A percentile compares a stretch with the other conserved stretches of the same genome.
Evolutionary conservation across 306 rosid species (phyloP).

Genomic region (Phaseolus lunatus): DNA sequence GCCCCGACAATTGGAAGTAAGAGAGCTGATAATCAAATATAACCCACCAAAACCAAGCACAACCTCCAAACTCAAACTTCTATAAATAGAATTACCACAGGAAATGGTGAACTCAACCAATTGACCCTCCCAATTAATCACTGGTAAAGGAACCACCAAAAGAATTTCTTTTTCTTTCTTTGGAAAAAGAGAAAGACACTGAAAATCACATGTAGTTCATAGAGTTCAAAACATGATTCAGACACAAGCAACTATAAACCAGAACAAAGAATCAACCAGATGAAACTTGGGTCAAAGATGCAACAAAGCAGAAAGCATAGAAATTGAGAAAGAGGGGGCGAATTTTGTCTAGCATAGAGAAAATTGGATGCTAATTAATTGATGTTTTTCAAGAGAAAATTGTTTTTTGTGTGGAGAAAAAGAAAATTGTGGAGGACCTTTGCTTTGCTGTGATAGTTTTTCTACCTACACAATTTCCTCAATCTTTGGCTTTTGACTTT

Average conservation of each 20-base stretch:
- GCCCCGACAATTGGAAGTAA: not conserved
- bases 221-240: not conserved
- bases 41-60: slow-evolving; percentile 4
- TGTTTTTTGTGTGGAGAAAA: slow-evolving; percentile 23
- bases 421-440: slow-evolving; percentile 32
- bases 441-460: not conserved
- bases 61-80: slow-evolving; percentile 27
- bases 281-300: slow-evolving; percentile 16
- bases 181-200: not conserved
- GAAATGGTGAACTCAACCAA: slow-evolving; percentile 7
- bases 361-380: not conserved
- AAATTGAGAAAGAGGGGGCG: slow-evolving; percentile 8
- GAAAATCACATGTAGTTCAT: slow-evolving; percentile 6
- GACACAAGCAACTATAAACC: not conserved
- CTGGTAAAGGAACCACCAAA: not conserved
- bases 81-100: slow-evolving; percentile 9
- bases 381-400: not conserved
- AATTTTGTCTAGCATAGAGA: not conserved
- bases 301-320: not conserved
- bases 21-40: slow-evolving; percentile 1
- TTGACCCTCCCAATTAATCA: not conserved
- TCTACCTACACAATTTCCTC: not conserved
- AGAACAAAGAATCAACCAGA: slow-evolving; percentile 12
- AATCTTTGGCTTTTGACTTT: slow-evolving; percentile 32
- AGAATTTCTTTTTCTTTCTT: not conserved